Evolutionary conservation across 805 yeast genomes (phyloP), one percentile per base, ranked within the genome.

Genomic region (Candida silvicultrix): DNA sequence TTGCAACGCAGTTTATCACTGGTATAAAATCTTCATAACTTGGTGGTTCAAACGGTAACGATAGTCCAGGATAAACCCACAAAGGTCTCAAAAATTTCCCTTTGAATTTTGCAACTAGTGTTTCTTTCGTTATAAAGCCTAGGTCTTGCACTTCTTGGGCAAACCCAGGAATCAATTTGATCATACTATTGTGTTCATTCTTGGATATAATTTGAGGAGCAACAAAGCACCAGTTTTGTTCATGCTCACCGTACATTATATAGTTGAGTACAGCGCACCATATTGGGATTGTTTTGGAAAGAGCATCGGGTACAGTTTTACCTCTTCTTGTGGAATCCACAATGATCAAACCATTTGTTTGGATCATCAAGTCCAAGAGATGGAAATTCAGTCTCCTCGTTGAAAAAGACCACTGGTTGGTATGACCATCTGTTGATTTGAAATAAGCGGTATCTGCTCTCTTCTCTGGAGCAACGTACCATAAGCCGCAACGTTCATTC

Each of bases 351-450:
- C 89, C 89, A 11, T 65, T 57, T 32, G 66, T 38, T 2, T 60
- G 45, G 0, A 55, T 55, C 0, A 87, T 56, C 0, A 76, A 41
- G 0, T 78, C 77, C 2, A 89, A 56, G 3, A 89, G 59, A 57
- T 89, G 95, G 47, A 86, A 67, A 62, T 89, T 89, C 35, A 89
- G 65, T 40, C 97, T 65, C 42, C 95, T 69, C 16, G 78, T 63
- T 31, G 88, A 82, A 56, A 89, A 89, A 29, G 74, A 73, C 96
- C 96, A 89, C 52, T 86, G 81, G 45, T 76, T 75, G 0, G 79
- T 80, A 57, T 89, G 97, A 0, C 97, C 97, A 65, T 89, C 97
- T 0, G 97, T 89, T 22, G 95, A 85, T 58, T 89, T 89, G 67
- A 89, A 89, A 57, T 89, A 89, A 16, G 82, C 77, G 0, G 83